A percentile compares a stretch with the other conserved stretches of the same genome.
Conservation (phyloP, 2,329 filamentous ascomycete genomes). For the Phialophora expanda region DNA sequence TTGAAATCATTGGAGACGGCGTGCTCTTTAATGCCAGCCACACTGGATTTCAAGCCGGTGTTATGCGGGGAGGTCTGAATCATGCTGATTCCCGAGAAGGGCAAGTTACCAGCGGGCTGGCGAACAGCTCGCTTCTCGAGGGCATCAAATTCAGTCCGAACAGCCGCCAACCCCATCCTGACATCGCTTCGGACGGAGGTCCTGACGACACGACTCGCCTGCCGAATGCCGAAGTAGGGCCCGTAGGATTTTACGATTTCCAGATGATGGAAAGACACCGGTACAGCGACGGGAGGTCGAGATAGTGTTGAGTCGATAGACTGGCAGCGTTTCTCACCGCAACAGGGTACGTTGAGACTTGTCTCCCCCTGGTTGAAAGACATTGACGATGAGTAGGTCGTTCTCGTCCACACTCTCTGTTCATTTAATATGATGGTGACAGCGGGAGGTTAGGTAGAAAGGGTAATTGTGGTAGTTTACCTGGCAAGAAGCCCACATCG, state of each 20-base stretch:
- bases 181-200: not conserved
- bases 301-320: not conserved
- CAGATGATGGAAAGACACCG: constrained; percentile 9
- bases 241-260: constrained; percentile 5
- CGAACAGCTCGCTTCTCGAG: constrained; percentile 10
- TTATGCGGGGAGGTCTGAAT: not conserved
- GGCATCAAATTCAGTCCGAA: not conserved
- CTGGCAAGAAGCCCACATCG: too few relatives aligned
- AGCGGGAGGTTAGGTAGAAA: too few relatives aligned
- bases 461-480: too few relatives aligned
- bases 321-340: not conserved
- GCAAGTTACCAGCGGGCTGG: not conserved
- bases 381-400: too few relatives aligned
- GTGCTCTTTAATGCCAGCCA: not conserved
- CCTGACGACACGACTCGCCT: not conserved
- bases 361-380: not conserved
- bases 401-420: not conserved
- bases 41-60: not conserved
- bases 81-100: not conserved
- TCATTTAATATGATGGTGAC: not conserved
- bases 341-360: not conserved
- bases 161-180: not conserved
- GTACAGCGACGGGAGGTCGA: not conserved
- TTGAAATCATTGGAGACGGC: constrained; percentile 1
- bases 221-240: not conserved